Evolutionary conservation across 331 rosid species (phyloP).

Genomic region (Erythrophleum ivorense): DNA sequence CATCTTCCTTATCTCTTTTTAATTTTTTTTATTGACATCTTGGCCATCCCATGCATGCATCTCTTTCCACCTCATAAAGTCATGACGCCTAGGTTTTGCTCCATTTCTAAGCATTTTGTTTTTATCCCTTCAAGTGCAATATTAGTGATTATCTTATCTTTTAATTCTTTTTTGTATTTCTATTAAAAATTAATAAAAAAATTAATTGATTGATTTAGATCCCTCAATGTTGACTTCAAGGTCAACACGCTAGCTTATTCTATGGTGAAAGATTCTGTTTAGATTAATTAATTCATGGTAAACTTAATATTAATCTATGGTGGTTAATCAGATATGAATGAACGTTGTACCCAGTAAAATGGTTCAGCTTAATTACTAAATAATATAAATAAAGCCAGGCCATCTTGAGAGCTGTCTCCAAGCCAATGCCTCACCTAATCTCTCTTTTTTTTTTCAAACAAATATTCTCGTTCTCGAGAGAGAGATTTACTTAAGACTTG

Average conservation of each 20-base stretch:
- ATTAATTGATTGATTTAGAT: not conserved
- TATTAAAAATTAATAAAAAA: too few species aligned
- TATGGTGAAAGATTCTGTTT: not conserved
- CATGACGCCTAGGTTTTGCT: not conserved
- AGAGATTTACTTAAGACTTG: too few species aligned
- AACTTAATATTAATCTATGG: not conserved
- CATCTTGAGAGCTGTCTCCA: not conserved
- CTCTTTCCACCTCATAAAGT: not conserved
- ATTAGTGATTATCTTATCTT: not conserved
- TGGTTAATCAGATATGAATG: not conserved
- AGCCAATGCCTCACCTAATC: not conserved
- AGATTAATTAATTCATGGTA: not conserved
- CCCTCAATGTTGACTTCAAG: not conserved
- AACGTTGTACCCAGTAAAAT: not conserved
- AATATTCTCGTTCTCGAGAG: not conserved
- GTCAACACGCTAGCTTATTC: conserved; percentile 17
- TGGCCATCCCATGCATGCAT: conserved; percentile 1
- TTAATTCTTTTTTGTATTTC: not conserved
- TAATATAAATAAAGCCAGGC: not conserved
- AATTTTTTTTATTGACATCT: not conserved
- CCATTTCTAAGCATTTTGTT: not conserved
- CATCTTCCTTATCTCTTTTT: not conserved
- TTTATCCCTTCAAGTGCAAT: not conserved
- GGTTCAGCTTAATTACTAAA: not conserved
- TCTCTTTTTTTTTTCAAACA: not conserved